Percentiles rank a stretch among this genome's conserved stretches.
Evolutionary conservation across 495 filamentous ascomycete species (phyloP).

Genomic region (Margaritispora aquatica): DNA sequence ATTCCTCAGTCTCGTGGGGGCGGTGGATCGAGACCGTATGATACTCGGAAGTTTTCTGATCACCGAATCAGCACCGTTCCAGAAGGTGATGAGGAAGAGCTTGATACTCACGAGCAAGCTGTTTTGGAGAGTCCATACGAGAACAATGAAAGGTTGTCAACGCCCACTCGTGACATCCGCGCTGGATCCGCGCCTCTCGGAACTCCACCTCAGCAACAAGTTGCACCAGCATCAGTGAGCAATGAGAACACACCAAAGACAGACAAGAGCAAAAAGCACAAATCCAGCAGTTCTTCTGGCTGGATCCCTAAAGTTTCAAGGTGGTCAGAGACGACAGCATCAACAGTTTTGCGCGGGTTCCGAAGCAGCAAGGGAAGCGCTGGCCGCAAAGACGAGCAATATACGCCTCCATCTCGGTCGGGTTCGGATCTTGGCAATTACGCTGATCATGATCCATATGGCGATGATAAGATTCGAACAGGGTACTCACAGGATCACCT

Average conservation of each 20-base stretch:
- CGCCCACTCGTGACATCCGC: constrained; percentile 40
- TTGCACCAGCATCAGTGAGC: constrained; percentile 51
- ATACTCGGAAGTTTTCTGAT: constrained; percentile 57
- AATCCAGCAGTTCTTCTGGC: constrained; percentile 80
- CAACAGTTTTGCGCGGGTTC: constrained; percentile 47
- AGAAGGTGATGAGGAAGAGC: constrained; percentile 69
- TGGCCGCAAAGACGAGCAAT: constrained; percentile 38
- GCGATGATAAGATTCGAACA: constrained; percentile 66
- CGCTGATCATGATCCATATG: constrained; percentile 59
- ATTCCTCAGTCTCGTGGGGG: constrained; percentile 56
- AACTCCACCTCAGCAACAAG: constrained; percentile 62
- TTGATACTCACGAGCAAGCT: constrained; percentile 42
- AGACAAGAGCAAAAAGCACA: constrained; percentile 82
- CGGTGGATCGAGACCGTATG: constrained; percentile 51
- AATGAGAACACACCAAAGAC: constrained; percentile 71
- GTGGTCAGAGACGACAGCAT: constrained; percentile 95
- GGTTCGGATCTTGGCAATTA: constrained; percentile 64
- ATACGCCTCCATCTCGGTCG: constrained; percentile 52
- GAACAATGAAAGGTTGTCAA: constrained; percentile 42
- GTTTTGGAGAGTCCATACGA: constrained; percentile 34
- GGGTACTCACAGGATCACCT: constrained; percentile 44
- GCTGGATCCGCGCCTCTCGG: constrained; percentile 60
- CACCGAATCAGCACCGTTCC: constrained; percentile 84
- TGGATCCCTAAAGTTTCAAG: constrained; percentile 85
- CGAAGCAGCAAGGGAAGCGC: constrained; percentile 41